Conservation (phyloP, 139 green algal species). For the Eudorina sp. region DNA sequence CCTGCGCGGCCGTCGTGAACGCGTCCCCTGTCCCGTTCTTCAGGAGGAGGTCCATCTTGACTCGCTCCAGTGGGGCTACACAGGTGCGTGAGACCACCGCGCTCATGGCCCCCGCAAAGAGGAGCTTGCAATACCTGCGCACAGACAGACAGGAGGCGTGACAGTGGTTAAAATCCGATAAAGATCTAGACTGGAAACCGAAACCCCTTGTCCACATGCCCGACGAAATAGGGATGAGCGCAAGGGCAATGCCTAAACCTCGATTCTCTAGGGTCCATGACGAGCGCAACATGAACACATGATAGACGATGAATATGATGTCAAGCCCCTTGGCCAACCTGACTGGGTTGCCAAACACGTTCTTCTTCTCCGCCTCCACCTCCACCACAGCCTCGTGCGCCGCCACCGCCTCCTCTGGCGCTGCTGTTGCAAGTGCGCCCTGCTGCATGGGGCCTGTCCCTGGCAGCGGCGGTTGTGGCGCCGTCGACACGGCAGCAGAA, state of each 20-base stretch:
- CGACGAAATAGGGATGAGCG: too few relatives aligned
- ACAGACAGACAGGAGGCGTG: not conserved
- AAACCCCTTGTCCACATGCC: too few relatives aligned
- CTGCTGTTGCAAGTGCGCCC: too few relatives aligned
- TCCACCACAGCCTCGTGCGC: not conserved
- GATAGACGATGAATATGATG: too few relatives aligned
- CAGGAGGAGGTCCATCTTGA: constrained; percentile 84
- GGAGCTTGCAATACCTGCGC: constrained; percentile 22
- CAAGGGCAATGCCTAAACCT: too few relatives aligned
- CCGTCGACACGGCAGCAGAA: too few relatives aligned
- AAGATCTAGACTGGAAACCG: too few relatives aligned
- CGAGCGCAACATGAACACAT: too few relatives aligned
- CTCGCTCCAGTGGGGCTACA: constrained; percentile 79
- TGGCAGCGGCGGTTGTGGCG: too few relatives aligned
- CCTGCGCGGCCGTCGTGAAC: constrained; percentile 13
- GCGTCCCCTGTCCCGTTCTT: constrained; percentile 44
- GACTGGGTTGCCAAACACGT: not conserved
- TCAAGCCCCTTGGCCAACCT: too few relatives aligned
- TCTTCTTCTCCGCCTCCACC: not conserved
- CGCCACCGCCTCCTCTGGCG: not conserved
- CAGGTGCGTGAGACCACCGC: constrained; percentile 60
- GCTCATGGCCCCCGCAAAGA: not conserved
- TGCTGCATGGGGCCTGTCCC: too few relatives aligned
- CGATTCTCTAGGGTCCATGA: too few relatives aligned
- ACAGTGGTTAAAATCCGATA: not conserved